phyloP scores from a whole-genome alignment of 345 rosid genomes.

The Sisymbrium altissimum region DNA sequence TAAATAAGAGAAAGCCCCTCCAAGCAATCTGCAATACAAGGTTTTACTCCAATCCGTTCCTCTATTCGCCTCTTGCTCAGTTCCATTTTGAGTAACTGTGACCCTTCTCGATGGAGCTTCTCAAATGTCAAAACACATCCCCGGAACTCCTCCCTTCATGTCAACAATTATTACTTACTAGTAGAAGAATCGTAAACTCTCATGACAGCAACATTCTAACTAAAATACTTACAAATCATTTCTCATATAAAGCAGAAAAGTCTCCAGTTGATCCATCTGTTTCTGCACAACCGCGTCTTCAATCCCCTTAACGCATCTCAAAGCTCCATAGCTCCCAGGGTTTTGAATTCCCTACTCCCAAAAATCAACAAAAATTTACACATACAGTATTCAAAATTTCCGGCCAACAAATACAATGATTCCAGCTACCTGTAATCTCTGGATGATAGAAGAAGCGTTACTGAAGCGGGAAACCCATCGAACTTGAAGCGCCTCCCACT shows the following conservation, averaged over 20 bases:
- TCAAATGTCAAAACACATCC: constrained; percentile 52
- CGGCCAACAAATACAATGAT: background rate
- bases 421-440: constrained; percentile 54
- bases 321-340: constrained; percentile 46
- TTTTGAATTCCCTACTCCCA: constrained; percentile 48
- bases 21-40: constrained; percentile 60
- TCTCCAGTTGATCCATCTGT: constrained; percentile 66
- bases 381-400: background rate
- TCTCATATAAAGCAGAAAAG: constrained; percentile 54
- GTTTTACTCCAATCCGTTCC: constrained; percentile 68
- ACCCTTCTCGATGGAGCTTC: constrained; percentile 51
- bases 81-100: constrained; percentile 51
- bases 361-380: background rate
- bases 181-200: background rate
- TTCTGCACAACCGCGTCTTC: constrained; percentile 54
- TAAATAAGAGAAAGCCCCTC: constrained; percentile 65
- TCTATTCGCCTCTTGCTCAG: constrained; percentile 42
- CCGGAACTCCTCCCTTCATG: constrained; percentile 56
- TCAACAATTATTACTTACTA: background rate
- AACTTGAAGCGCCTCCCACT: constrained; percentile 70
- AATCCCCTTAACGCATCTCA: constrained; percentile 52
- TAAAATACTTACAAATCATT: constrained; percentile 44
- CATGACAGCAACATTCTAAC: background rate
- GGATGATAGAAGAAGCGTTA: constrained; percentile 66
- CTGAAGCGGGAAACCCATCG: constrained; percentile 53